Evolutionary conservation across 192 early-diverging fungal species (phyloP), one percentile per base, ranked within the genome.

Genomic region (Umbelopsis isabellina): DNA sequence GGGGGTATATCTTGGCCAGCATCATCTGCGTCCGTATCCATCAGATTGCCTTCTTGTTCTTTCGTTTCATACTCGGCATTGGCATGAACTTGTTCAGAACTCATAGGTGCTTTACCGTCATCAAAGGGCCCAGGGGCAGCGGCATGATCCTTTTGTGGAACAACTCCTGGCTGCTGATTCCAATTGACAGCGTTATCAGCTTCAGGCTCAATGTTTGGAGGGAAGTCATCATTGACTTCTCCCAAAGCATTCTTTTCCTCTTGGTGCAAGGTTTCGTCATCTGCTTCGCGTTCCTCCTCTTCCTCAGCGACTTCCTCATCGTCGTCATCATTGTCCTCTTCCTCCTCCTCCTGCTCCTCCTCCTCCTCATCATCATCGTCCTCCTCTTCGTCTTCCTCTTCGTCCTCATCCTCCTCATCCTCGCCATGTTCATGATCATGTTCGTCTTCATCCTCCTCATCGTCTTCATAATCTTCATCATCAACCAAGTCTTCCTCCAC

Each of bases 381-480:
- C 0, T 65, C 67, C 0, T 69, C 46, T 4, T 44, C 48, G 18
- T 58, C 49, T 8, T 45, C 45, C 9, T 12, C 21, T 12, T 44
- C 58, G 4, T 52, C 44, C 9, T 69, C 65, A 4, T 47, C 66
- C 9, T 58, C 66, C 13, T 68, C 73, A 22, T 23, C 22, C 0
- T 58, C 25, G 25, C 65, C 52, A 44, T 53, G 46, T 3, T n/a
- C 30, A 11, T 48, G 25, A 3, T 65, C 58, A 23, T 50, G 46
- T 16, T 58, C 55, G 18, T 49, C 52, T 12, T 72, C 55, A 15
- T 45, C 64, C 49, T 69, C 21, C 44, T 69, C 67, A 10, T 35
- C 67, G 2, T 21, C 13, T 3, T 52, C 67, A 15, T 67, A 35
- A 16, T 45, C 51, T 27, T 41, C 12, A 65, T 64, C 51, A 46